A percentile compares a stretch with the other conserved stretches of the same genome.
Evolutionary conservation across 306 rosid genomes (phyloP).

Genomic region (Senna siamea): DNA sequence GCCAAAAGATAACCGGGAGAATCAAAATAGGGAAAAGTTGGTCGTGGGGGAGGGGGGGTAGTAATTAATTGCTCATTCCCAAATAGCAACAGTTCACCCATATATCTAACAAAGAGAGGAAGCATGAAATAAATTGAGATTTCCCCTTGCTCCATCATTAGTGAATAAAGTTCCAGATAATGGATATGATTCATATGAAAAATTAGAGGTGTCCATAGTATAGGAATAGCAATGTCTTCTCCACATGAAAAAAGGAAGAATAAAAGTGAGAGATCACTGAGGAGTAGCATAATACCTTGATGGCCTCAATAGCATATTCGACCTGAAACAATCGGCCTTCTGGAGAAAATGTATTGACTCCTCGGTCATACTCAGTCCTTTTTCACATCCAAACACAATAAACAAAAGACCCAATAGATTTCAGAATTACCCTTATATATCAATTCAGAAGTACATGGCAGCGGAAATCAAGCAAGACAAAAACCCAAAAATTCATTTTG

Average conservation of each 20-base stretch:
- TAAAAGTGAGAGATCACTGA: not conserved
- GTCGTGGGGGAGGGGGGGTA: not conserved
- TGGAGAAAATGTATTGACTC: constrained; percentile 96
- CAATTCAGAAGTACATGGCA: not conserved
- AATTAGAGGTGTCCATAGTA: too few relatives aligned
- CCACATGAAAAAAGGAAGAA: not conserved
- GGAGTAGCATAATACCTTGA: constrained; percentile 62
- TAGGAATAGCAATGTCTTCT: too few relatives aligned
- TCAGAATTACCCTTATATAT: not conserved
- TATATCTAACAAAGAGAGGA: not conserved
- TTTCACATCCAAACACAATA: constrained; percentile 20
- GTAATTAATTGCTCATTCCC: not conserved
- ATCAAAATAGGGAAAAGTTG: too few relatives aligned
- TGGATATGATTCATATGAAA: not conserved
- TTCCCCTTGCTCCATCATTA: not conserved
- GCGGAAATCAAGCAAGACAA: constrained; percentile 8
- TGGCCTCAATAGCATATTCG: constrained; percentile 98
- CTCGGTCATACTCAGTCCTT: constrained; percentile 98
- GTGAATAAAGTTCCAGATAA: not conserved
- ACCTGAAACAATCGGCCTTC: constrained; percentile 98
- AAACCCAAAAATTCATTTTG: constrained; percentile 8
- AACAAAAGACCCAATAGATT: constrained; percentile 18
- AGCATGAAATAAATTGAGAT: not conserved
- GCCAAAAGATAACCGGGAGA: too few relatives aligned
- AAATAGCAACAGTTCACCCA: not conserved